Base-by-base conservation (phyloP, 768 basidiomycete genomes). In the Lentinula lateritia region DNA sequence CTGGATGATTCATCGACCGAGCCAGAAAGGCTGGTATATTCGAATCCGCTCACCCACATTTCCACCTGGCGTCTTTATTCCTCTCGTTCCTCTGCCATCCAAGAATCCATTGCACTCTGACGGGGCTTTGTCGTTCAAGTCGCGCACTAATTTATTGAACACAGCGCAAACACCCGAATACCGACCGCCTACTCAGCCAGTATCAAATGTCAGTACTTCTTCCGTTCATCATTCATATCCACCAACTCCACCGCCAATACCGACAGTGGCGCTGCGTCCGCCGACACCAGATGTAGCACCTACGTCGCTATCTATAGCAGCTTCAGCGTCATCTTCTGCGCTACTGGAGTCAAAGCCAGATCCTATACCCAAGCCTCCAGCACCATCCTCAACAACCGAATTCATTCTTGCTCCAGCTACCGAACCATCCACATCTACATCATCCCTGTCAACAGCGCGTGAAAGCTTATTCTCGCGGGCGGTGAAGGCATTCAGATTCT, bases 381-480 rank as follows among this genome's bases (percentile, higher is more conserved):
- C 60, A 35, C 32, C 69, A 18, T 67, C 71, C 41, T 66, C 61
- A 39, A 63, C 73, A 32, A 65, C 68, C 2, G 69, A 70, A 42
- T 74, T 74, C 48, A 62, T 74, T 32, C 71, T 74, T 28, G 64
- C 73, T 13, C 71, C 73, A 0, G 69, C 72, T 52, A 68, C 72
- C 7, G 66, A 65, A 3, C 66, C 74, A 41, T 60, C 67, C 39
- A 52, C 28, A 50, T 69, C 73, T 15, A 57, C 71, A 46, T 5
- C 39, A 28, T 28, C 28, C 28, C 28, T 28, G 39, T n/a, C 20
- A 9, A 6, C 32, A 4, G 9, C 55, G 23, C n/a, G 23, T 8
- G 39, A 43, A 15, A 41, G 55, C 28, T 39, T 56, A 5, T 60
- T 74, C 42, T 66, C 71, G 28, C 73, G 73, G 8, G 70, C 71